A percentile compares a stretch with the other conserved stretches of the same genome.
Evolutionary conservation across 2,329 filamentous ascomycete species (phyloP).

Genomic region (Colletotrichum sojae): DNA sequence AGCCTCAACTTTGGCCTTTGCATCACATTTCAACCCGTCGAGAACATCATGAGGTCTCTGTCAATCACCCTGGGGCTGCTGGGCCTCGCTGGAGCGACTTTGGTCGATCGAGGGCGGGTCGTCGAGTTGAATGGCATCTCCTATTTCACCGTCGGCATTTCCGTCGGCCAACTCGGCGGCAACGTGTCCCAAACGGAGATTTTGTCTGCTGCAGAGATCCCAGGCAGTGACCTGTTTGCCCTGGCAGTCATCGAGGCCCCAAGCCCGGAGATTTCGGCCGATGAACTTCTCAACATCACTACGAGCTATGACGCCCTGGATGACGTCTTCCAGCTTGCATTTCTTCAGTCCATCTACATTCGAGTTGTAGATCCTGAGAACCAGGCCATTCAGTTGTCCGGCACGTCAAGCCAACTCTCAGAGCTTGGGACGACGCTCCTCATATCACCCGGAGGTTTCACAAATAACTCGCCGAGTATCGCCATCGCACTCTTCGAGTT

Average conservation of each 20-base stretch:
- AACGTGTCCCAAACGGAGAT: constrained; percentile 2
- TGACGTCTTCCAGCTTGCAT: constrained; percentile 48
- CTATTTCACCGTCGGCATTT: constrained; percentile 27
- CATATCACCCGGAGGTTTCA: not conserved
- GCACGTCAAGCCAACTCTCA: not conserved
- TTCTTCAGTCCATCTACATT: constrained; percentile 45
- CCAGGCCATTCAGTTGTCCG: not conserved
- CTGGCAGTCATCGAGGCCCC: constrained; percentile 21
- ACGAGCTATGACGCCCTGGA: constrained; percentile 38
- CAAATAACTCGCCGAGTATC: not conserved
- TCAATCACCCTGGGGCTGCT: not conserved
- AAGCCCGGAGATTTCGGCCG: not conserved
- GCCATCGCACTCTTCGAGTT: not conserved
- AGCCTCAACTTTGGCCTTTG: no score
- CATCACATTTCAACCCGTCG: no score
- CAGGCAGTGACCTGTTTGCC: constrained; percentile 26
- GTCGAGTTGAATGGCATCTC: constrained; percentile 7
- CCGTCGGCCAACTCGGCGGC: constrained; percentile 18
- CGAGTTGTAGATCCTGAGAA: not conserved
- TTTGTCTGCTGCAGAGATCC: not conserved
- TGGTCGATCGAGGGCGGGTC: not conserved
- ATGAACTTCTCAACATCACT: constrained; percentile 10
- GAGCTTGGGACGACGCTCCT: not conserved
- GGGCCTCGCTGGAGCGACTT: not conserved
- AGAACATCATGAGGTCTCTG: no score